Evolutionary conservation across 345 rosid species (phyloP), one percentile per base, ranked within the genome.

Genomic region (Acer saccharum): DNA sequence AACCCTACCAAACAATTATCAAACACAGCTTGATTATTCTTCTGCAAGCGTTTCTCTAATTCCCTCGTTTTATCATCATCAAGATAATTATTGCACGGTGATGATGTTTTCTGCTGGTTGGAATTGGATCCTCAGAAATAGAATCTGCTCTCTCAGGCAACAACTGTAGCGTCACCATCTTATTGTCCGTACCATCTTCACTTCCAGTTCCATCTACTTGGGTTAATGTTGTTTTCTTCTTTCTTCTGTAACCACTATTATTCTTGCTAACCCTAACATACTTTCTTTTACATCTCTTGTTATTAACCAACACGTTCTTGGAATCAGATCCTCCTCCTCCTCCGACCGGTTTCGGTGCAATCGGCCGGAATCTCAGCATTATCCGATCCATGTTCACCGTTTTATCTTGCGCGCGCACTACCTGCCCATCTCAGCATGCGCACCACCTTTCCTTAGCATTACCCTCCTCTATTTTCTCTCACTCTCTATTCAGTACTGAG

Each of bases 291-390:
- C 79, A 57, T 86, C 90, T 86, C 55, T 77, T 63, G 62, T 73
- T 86, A 68, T 78, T 75, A 73, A 81, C 14, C 71, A 84, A 32
- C 46, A 58, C 1, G 69, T 71, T 75, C 74, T 77, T 82, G 27
- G 87, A 69, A 48, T 4, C 32, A 6, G 75, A 35, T 35, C 39
- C 60, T 12, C 77, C 88, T 12, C 76, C 88, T 10, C 85, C 87
- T 44, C 25, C 14, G 32, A 69, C 76, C 73, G 94, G 98, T 77
- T 93, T 94, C 48, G 98, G 98, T 0, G 97, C 98, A 78, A 94
- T 94, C 77, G 97, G 97, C 61, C 97, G 85, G 86, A 93, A 94
- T 79, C 93, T 79, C 78, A 87, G 90, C 97, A 90, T 90, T 77
- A 88, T 77, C 78, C 83, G 83, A 72, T 84, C 82, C 80, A 92